Evolutionary conservation across 2,329 filamentous ascomycete genomes (phyloP).

Genomic region (Alternaria sp.): DNA sequence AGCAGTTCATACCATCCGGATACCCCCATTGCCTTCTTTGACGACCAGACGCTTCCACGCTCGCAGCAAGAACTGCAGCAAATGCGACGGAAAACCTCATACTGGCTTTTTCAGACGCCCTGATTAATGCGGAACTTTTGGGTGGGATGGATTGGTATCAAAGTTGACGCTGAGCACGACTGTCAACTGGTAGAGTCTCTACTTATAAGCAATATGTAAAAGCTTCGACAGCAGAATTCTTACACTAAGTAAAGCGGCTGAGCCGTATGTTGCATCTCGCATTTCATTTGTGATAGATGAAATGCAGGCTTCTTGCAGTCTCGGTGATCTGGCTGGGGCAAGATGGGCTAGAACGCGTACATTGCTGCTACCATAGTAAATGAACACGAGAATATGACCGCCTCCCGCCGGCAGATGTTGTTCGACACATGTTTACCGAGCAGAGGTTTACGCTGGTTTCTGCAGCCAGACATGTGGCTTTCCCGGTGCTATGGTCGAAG

Average conservation of each 20-base stretch:
- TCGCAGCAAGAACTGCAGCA: slow-evolving; percentile 34
- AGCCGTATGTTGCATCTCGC: slow-evolving; percentile 27
- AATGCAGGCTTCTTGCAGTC: slow-evolving; percentile 22
- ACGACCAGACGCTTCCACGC: slow-evolving; percentile 30
- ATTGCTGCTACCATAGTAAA: slow-evolving; percentile 18
- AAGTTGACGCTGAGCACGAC: slow-evolving; percentile 11
- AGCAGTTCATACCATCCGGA: slow-evolving; percentile 34
- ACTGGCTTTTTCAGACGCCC: slow-evolving; percentile 11
- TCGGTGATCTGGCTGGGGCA: slow-evolving; percentile 20
- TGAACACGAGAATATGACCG: slow-evolving; percentile 28
- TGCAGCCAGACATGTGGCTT: slow-evolving; percentile 26
- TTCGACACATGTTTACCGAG: slow-evolving; percentile 15
- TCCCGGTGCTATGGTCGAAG: slow-evolving; percentile 29
- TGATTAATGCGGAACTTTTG: neutral
- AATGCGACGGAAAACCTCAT: slow-evolving; percentile 39
- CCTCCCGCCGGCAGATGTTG: slow-evolving; percentile 28
- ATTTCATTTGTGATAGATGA: slow-evolving; percentile 48
- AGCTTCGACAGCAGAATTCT: slow-evolving; percentile 1
- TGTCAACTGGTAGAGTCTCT: slow-evolving; percentile 18
- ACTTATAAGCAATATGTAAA: slow-evolving; percentile 32
- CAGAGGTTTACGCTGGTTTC: slow-evolving; percentile 14
- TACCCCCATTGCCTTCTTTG: slow-evolving; percentile 32
- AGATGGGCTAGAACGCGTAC: slow-evolving; percentile 28
- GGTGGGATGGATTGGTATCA: slow-evolving; percentile 9
- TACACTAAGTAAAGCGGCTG: slow-evolving; percentile 16